Evolutionary conservation across 106 monocot species (phyloP), one percentile per base, ranked within the genome.

Genomic region (Gastrodia elata): DNA sequence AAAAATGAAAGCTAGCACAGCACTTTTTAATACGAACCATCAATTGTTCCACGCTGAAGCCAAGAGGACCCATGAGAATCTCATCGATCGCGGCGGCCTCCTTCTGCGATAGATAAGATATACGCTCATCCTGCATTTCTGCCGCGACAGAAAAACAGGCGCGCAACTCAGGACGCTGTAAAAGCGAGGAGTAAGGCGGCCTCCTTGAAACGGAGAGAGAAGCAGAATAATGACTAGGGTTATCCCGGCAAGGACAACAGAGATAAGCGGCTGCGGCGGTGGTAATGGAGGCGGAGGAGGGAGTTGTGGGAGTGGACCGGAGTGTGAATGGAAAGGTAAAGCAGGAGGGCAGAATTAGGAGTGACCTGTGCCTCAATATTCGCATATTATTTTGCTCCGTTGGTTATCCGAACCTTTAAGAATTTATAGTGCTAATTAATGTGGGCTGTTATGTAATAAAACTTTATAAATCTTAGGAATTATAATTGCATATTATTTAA

Each of bases 11-110:
- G 8, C 46, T 46, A 22, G 55, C 49, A 43, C 38, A 72, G 39
- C 0, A 30, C 7, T 10, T 61, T 61, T 61, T 61, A 61, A 13
- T 30, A 48, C 73, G 24, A 14, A 95, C 95, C 95, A 95, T 95
- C 79, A 92, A 64, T 76, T 97, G 92, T 65, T 97, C 96, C 72
- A 97, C 84, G 79, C 88, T 92, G 81, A 97, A 97, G 0, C 92
- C 96, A 40, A 97, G 90, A 10, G 92, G 84, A 0, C 96, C 96
- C 96, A 97, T 97, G 84, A 92, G 90, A 16, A 79, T 39, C 83
- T 90, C 92, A 57, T 97, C 96, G 70, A 97, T 86, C 85, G 90
- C 96, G 55, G 82, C 86, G 41, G 96, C 96, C 14, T 86, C 89
- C 24, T 55, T 82, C 79, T 97, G 92, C 6, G 87, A 42, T 38